A percentile compares a stretch with the other conserved stretches of the same genome.
Evolutionary conservation across 108 stramenopile genomes (phyloP).

Genomic region (Conticribra guillardii): DNA sequence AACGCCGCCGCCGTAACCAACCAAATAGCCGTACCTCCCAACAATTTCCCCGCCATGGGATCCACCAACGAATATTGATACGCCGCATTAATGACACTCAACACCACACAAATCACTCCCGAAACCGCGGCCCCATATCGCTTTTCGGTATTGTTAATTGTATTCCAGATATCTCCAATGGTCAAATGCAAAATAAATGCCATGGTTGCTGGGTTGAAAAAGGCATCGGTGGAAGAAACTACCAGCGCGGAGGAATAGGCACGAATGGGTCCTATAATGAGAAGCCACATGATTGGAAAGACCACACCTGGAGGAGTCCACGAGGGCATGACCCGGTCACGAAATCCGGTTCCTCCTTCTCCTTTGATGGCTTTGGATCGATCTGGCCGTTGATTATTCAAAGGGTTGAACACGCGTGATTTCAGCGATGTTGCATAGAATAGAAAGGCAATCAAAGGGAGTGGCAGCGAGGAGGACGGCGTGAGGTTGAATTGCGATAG

Average conservation of each 20-base stretch:
- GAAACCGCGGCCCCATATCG: constrained; percentile 79
- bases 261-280: constrained; percentile 88
- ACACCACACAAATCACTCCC: constrained; percentile 64
- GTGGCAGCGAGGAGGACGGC: constrained; percentile 23
- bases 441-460: constrained; percentile 14
- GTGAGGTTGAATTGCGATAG: background rate
- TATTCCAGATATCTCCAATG: constrained; percentile 95
- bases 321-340: constrained; percentile 70
- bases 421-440: constrained; percentile 48
- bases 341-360: constrained; percentile 51
- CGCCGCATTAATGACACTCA: constrained; percentile 70
- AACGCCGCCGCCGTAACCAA: constrained; percentile 71
- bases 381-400: constrained; percentile 69
- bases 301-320: constrained; percentile 91
- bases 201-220: constrained; percentile 54
- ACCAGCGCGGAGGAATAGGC: constrained; percentile 73
- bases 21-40: constrained; percentile 76
- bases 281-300: constrained; percentile 94
- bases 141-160: constrained; percentile 92
- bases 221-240: constrained; percentile 46
- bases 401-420: constrained; percentile 58
- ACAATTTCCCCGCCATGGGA: constrained; percentile 72
- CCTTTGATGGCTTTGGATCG: constrained; percentile 46
- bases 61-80: constrained; percentile 64
- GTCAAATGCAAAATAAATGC: constrained; percentile 85